Conservation (phyloP, 306 rosid genomes). For the Cucurbita moschata region DNA sequence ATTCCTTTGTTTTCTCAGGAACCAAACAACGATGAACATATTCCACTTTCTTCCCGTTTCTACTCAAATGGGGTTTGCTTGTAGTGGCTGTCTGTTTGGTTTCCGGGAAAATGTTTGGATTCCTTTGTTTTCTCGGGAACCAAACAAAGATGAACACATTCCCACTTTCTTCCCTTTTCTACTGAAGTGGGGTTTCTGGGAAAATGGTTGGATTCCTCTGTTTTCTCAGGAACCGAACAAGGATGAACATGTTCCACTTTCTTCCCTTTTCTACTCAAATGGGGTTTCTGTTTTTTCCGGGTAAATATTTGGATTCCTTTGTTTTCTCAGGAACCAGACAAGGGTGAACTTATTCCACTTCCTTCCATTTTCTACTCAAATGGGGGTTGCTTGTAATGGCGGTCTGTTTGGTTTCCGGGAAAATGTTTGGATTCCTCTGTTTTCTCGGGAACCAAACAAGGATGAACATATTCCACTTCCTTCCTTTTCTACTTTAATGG, state of each 20-base stretch:
- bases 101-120: background rate
- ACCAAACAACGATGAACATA: background rate
- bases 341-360: background rate
- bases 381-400: background rate
- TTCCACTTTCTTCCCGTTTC: background rate
- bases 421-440: background rate
- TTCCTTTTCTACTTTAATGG: conserved; percentile 2
- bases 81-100: background rate
- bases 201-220: background rate
- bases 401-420: background rate
- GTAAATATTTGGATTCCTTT: background rate
- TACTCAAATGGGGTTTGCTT: background rate
- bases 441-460: background rate
- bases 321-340: background rate
- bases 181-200: background rate
- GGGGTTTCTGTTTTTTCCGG: background rate
- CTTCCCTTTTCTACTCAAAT: conserved; percentile 1
- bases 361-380: background rate
- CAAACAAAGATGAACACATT: background rate
- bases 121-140: background rate
- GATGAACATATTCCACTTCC: background rate
- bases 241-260: background rate
- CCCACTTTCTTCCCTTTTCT: background rate
- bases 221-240: background rate
- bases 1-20: background rate